Conservation (phyloP, 2,329 filamentous ascomycete genomes). For the Fusarium miscanthi region DNA sequence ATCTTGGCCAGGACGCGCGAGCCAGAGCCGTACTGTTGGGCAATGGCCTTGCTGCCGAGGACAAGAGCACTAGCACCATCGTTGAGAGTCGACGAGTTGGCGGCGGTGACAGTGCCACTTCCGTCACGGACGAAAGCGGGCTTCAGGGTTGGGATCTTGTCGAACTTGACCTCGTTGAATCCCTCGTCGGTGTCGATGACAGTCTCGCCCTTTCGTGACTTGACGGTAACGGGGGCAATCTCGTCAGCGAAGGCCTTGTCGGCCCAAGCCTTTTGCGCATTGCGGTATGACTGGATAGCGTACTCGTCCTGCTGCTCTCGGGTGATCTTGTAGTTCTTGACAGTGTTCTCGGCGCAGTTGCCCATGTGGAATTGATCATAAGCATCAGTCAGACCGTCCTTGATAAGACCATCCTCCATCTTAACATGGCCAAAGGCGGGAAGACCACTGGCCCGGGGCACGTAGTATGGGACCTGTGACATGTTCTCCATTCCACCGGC, state of each 20-base stretch:
- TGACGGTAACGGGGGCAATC: slow-evolving; percentile 87
- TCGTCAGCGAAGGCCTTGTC: slow-evolving; percentile 86
- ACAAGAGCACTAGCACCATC: slow-evolving; percentile 94
- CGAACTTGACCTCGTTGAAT: slow-evolving; percentile 85
- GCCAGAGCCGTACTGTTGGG: slow-evolving; percentile 79
- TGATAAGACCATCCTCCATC: slow-evolving; percentile 91
- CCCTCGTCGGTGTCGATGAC: slow-evolving; percentile 88
- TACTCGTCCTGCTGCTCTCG: slow-evolving; percentile 92
- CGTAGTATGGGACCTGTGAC: slow-evolving; percentile 91
- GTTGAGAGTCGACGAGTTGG: slow-evolving; percentile 93
- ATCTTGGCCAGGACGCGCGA: slow-evolving; percentile 90
- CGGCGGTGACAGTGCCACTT: slow-evolving; percentile 90
- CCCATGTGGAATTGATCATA: slow-evolving; percentile 99
- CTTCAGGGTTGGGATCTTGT: slow-evolving; percentile 87
- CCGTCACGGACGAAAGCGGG: slow-evolving; percentile 90
- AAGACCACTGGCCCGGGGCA: slow-evolving; percentile 82
- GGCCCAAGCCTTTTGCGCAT: slow-evolving; percentile 91
- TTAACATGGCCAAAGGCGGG: slow-evolving; percentile 89
- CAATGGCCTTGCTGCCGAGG: slow-evolving; percentile 82
- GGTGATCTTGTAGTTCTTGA: slow-evolving; percentile 84
- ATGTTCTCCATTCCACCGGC: slow-evolving; percentile 99
- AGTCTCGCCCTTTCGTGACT: slow-evolving; percentile 83
- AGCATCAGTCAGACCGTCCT: slow-evolving; percentile 95
- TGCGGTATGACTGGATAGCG: slow-evolving; percentile 87
- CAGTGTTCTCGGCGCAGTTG: slow-evolving; percentile 93